Conservation (phyloP, 2,329 filamentous ascomycete genomes). For the Beauveria sp. region DNA sequence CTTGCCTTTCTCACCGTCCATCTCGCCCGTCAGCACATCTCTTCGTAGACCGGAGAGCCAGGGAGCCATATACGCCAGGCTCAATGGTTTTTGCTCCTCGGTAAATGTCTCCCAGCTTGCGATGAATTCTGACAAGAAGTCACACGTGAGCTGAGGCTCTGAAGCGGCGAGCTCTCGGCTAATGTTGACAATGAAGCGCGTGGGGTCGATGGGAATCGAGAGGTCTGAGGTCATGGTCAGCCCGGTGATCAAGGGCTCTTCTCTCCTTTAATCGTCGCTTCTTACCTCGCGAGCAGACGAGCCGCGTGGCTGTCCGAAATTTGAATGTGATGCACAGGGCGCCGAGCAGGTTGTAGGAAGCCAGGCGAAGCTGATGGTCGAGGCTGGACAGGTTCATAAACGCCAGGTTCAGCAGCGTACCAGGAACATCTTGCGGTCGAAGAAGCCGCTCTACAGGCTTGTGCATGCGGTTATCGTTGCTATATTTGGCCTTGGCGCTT, state of each 20-base stretch:
- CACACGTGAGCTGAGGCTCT: constrained; percentile 59
- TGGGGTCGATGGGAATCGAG: constrained; percentile 55
- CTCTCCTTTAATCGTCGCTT: background rate
- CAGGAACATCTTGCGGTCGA: constrained; percentile 62
- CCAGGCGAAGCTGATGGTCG: constrained; percentile 51
- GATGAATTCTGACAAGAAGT: constrained; percentile 68
- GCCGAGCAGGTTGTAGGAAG: constrained; percentile 61
- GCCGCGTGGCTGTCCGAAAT: constrained; percentile 52
- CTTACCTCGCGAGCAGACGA: constrained; percentile 55
- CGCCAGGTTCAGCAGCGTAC: constrained; percentile 60
- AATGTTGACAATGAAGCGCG: constrained; percentile 57
- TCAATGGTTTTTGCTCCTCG: constrained; percentile 58
- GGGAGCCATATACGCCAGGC: constrained; percentile 62
- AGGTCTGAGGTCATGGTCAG: constrained; percentile 38
- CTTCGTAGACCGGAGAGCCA: constrained; percentile 58
- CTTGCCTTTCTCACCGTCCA: constrained; percentile 57
- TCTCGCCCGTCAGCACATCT: constrained; percentile 49
- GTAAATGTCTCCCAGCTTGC: constrained; percentile 64
- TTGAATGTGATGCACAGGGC: constrained; percentile 62
- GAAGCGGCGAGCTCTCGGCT: constrained; percentile 55
- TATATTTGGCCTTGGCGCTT: constrained; percentile 54
- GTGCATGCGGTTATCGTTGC: constrained; percentile 52
- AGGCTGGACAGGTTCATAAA: constrained; percentile 58
- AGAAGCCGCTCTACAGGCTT: constrained; percentile 60
- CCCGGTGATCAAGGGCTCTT: background rate